A percentile compares a stretch with the other conserved stretches of the same genome.
These are phyloP conservation scores for Lactarius psammicola DNA, from an alignment of 768 basidiomycete genomes.

Conservation along the genomic window DNA sequence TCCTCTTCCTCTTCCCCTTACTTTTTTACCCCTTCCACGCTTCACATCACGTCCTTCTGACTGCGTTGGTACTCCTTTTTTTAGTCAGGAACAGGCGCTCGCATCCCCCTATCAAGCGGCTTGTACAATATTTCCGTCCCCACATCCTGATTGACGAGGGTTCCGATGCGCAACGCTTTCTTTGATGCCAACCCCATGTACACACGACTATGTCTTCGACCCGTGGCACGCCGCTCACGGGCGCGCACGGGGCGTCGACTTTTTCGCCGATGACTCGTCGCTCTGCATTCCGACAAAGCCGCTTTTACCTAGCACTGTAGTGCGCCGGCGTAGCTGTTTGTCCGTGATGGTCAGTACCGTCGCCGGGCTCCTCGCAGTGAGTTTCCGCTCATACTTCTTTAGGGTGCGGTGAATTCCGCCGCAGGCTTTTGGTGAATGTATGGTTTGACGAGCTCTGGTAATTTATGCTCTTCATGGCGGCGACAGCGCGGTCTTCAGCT, in stretches of 20 bases:
- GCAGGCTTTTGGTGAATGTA: slow-evolving; percentile 7
- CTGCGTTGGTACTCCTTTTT: slow-evolving; percentile 13
- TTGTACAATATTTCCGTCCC: slow-evolving; percentile 18
- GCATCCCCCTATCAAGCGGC: slow-evolving; percentile 18
- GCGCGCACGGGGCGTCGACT: not conserved
- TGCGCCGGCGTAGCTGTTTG: not conserved
- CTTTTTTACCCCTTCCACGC: not conserved
- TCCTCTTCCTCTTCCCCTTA: not conserved
- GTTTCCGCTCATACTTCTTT: not conserved
- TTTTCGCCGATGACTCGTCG: slow-evolving; percentile 1
- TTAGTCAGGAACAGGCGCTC: slow-evolving; percentile 22
- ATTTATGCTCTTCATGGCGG: slow-evolving; percentile 16
- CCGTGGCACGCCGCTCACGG: slow-evolving; percentile 1
- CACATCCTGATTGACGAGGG: slow-evolving; percentile 11
- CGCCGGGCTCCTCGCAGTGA: not conserved
- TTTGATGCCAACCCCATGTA: slow-evolving; percentile 21
- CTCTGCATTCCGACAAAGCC: slow-evolving; percentile 4
- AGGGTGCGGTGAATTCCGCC: not conserved
- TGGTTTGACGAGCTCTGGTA: slow-evolving; percentile 6
- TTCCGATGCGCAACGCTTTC: not conserved
- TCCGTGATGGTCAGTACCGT: slow-evolving; percentile 5
- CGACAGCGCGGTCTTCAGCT: slow-evolving; percentile 6
- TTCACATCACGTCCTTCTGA: slow-evolving; percentile 25
- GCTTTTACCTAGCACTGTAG: not conserved
- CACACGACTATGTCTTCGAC: slow-evolving; percentile 21